phyloP scores from a whole-genome alignment of 2,329 filamentous ascomycete species.

The Ilyonectria destructans region DNA sequence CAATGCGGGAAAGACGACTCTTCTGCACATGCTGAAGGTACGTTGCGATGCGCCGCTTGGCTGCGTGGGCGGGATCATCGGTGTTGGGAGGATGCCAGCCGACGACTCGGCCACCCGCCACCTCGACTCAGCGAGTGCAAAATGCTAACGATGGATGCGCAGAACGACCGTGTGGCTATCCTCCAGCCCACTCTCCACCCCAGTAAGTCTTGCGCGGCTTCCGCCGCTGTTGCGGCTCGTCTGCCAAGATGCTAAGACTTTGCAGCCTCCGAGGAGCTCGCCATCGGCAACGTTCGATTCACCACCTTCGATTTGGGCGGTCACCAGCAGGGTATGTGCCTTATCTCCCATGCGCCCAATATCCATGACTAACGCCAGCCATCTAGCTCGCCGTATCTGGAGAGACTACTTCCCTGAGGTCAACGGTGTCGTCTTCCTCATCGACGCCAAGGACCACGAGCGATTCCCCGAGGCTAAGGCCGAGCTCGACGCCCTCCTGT shows the following conservation, averaged over 20 bases:
- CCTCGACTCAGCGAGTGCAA: conserved; percentile 18
- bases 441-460: conserved; percentile 98
- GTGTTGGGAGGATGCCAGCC: conserved; percentile 17
- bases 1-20: conserved; percentile 94
- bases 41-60: conserved; percentile 48
- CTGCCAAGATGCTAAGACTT: conserved; percentile 37
- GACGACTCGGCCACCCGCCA: conserved; percentile 1
- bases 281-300: conserved; percentile 94
- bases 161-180: conserved; percentile 95
- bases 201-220: conserved; percentile 70
- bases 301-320: conserved; percentile 95
- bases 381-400: conserved; percentile 91
- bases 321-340: conserved; percentile 85
- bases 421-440: conserved; percentile 96
- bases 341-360: neutral
- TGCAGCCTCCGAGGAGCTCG: conserved; percentile 89
- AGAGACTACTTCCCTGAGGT: conserved; percentile 98
- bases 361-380: conserved; percentile 14
- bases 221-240: neutral
- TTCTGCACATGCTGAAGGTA: conserved; percentile 97
- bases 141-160: conserved; percentile 46
- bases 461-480: conserved; percentile 95
- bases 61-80: conserved; percentile 15
- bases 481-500: conserved; percentile 94
- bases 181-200: conserved; percentile 93